A percentile compares a stretch with the other conserved stretches of the same genome.
These are phyloP conservation scores for Paracorniculantispora psalliotae DNA, from an alignment of 2,329 filamentous ascomycete species.

Conservation along the genomic window DNA sequence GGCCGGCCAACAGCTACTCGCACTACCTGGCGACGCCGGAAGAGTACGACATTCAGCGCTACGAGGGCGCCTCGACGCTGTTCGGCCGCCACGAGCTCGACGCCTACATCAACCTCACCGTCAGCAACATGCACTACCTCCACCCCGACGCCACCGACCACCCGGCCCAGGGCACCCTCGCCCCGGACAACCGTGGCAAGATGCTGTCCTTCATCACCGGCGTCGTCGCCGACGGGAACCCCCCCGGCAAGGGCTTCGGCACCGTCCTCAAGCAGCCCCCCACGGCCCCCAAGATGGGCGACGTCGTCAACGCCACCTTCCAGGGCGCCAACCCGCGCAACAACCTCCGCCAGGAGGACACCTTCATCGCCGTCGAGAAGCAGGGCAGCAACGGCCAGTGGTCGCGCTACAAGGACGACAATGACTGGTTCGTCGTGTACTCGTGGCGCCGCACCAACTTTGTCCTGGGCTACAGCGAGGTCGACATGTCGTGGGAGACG, in stretches of 20 bases:
- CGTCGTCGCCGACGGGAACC: constrained; percentile 68
- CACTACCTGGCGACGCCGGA: constrained; percentile 77
- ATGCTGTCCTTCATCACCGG: constrained; percentile 75
- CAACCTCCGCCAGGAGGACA: constrained; percentile 72
- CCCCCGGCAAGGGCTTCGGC: constrained; percentile 65
- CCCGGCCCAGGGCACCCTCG: constrained; percentile 51
- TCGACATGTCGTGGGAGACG: constrained; percentile 71
- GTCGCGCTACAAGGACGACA: constrained; percentile 64
- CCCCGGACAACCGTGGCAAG: constrained; percentile 72
- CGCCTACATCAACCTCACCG: constrained; percentile 81
- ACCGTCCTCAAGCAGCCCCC: constrained; percentile 53
- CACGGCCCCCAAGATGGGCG: constrained; percentile 54
- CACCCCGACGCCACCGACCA: constrained; percentile 31
- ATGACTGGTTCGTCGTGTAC: constrained; percentile 79
- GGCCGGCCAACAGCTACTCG: constrained; percentile 85
- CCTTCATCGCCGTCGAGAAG: constrained; percentile 72
- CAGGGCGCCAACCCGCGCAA: constrained; percentile 88
- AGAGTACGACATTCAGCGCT: constrained; percentile 79
- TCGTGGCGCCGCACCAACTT: constrained; percentile 70
- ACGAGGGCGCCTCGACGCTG: constrained; percentile 91
- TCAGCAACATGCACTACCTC: constrained; percentile 50
- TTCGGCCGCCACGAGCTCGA: constrained; percentile 78
- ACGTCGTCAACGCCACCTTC: constrained; percentile 63
- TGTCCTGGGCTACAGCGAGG: constrained; percentile 70
- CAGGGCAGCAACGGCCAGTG: constrained; percentile 46